These are phyloP conservation scores for Tirmania nivea DNA, from an alignment of 495 filamentous ascomycete genomes.

Conservation along the genomic window DNA sequence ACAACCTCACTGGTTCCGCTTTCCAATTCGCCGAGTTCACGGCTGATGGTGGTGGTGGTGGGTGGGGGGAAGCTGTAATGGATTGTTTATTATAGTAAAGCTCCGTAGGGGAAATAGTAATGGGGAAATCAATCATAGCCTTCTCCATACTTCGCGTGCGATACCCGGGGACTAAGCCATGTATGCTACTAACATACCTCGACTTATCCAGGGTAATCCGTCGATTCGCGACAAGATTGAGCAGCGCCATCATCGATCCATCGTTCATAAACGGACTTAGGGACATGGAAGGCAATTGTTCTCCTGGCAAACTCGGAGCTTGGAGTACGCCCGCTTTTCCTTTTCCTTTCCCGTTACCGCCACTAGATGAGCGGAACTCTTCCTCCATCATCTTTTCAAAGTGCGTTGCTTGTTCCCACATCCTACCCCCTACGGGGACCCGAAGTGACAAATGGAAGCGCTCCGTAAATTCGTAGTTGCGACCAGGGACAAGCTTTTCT, in stretches of 20 bases:
- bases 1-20: conserved; percentile 15
- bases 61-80: not conserved
- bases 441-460: conserved; percentile 17
- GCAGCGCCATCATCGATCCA: conserved; percentile 21
- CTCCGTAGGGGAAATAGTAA: conserved; percentile 1
- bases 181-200: conserved; percentile 9
- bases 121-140: conserved; percentile 16
- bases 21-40: conserved; percentile 5
- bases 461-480: conserved; percentile 20
- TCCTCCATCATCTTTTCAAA: conserved; percentile 5
- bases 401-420: conserved; percentile 15
- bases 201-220: conserved; percentile 12
- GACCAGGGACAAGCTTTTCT: conserved; percentile 16
- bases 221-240: conserved; percentile 18
- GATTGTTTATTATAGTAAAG: not conserved
- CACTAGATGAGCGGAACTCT: conserved; percentile 3
- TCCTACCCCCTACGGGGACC: conserved; percentile 15
- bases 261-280: conserved; percentile 17
- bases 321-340: not conserved
- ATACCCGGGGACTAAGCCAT: conserved; percentile 18
- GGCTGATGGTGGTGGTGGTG: conserved; percentile 10
- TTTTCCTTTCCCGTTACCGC: conserved; percentile 10
- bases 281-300: conserved; percentile 1
- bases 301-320: not conserved
- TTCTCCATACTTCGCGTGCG: conserved; percentile 18